Evolutionary conservation across 2,329 filamentous ascomycete species (phyloP), one percentile per base, ranked within the genome.

Genomic region (Arachnopeziza araneosa): DNA sequence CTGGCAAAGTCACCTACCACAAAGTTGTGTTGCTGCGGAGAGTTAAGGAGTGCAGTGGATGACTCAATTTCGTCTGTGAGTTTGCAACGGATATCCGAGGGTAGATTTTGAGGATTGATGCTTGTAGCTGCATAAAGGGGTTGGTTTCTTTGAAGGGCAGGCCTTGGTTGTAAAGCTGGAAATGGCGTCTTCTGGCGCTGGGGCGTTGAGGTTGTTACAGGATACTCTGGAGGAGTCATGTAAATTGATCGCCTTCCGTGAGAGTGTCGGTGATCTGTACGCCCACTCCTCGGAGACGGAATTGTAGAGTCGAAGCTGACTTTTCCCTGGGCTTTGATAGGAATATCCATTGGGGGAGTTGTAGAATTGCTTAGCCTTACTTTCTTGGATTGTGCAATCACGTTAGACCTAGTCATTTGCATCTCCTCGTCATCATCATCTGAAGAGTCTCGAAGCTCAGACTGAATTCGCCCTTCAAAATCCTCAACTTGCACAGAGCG

Each of bases 111-210:
- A 8, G 6, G 6, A 44, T 44, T 14, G 17, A 8, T 44, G 12
- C 17, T 14, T 44, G 4, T 44, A 4, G 36, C 10, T 44, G 17
- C 4, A 14, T 44, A 12, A 44, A 1, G 24, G 14, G 19, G 52
- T 44, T 6, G 14, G 30, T 19, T 44, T 44, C 36, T 44, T 8
- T 5, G 36, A 44, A 17, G 17, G 6, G 17, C 3, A 44, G 36
- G 36, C 12, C 36, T 44, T 52, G 26, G 9, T 14, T 44, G 36
- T 14, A 44, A 19, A 17, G 36, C 50, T 49, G 66, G 66, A 52
- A 62, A 68, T 9, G 64, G 63, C 6, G 63, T 67, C 10, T 59
- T 57, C 26, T 26, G 32, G 52, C 23, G 36, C 36, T 14, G 5
- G 6, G 17, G 36, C 36, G 36, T 12, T 14, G 36, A 44, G 36